These are phyloP conservation scores for Tephrocybe sp. DNA, from an alignment of 768 basidiomycete species.

Conservation along the genomic window DNA sequence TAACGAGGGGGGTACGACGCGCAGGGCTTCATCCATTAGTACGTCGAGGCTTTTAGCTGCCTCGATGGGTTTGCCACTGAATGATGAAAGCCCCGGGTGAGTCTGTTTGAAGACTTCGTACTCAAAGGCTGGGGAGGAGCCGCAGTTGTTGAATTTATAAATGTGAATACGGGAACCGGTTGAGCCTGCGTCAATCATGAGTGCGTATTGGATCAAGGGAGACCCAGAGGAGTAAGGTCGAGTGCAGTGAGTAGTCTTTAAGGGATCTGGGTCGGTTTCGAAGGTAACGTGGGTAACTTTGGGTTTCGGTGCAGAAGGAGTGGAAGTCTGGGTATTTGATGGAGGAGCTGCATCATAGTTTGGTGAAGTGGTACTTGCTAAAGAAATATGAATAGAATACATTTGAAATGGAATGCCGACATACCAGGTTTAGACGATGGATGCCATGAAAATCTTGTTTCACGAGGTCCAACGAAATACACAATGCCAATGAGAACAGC, in stretches of 20 bases:
- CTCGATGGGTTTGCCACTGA: constrained; percentile 49
- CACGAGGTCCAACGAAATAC: constrained; percentile 61
- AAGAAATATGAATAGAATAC: neutral
- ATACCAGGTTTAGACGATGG: constrained; percentile 2
- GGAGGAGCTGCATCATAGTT: neutral
- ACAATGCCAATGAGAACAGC: constrained; percentile 54
- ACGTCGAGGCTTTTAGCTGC: constrained; percentile 81
- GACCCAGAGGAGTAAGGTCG: constrained; percentile 43
- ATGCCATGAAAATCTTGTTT: constrained; percentile 20
- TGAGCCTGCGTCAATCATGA: constrained; percentile 98
- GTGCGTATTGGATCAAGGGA: constrained; percentile 82
- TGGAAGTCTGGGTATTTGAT: neutral
- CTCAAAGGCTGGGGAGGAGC: constrained; percentile 72
- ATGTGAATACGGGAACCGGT: constrained; percentile 97
- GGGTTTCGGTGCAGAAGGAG: neutral
- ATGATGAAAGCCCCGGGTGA: constrained; percentile 76
- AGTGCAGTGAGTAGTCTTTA: constrained; percentile 71
- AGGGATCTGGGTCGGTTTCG: constrained; percentile 72
- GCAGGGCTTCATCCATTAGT: constrained; percentile 76
- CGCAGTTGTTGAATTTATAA: constrained; percentile 97
- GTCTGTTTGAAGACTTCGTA: constrained; percentile 90
- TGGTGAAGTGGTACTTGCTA: neutral
- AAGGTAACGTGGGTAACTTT: constrained; percentile 37
- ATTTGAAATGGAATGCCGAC: neutral
- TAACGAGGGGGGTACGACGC: constrained; percentile 68